These are phyloP conservation scores for Cladosporium sp. DNA, from an alignment of 2,329 filamentous ascomycete species.

Conservation along the genomic window DNA sequence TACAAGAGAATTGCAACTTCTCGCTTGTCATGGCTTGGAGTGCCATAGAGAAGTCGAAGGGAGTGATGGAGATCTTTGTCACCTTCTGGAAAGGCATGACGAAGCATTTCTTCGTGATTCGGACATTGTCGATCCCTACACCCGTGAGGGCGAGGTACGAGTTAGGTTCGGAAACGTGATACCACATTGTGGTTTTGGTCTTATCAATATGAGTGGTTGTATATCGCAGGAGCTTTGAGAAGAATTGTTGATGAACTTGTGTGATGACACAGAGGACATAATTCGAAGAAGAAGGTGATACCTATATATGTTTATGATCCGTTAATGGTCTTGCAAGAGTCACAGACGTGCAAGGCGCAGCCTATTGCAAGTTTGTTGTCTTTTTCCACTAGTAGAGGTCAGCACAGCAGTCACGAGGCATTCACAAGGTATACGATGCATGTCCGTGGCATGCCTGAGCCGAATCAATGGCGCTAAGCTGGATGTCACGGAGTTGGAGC, in stretches of 20 bases:
- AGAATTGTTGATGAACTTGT: neutral
- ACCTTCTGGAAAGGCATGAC: conserved; percentile 68
- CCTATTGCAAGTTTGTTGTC: neutral
- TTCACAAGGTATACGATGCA: neutral
- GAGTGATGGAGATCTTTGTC: conserved; percentile 41
- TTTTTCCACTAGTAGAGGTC: neutral
- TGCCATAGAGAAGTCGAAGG: conserved; percentile 79
- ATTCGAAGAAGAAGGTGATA: neutral
- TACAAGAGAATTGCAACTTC: conserved; percentile 71
- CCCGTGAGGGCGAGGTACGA: conserved; percentile 81
- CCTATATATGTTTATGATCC: neutral
- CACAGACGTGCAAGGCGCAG: neutral
- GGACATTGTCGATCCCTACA: conserved; percentile 70
- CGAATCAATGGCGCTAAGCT: neutral
- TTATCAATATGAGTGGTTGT: conserved; percentile 17
- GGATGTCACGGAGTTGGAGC: neutral
- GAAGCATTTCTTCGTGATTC: conserved; percentile 76
- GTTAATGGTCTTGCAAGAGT: neutral
- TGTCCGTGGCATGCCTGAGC: neutral
- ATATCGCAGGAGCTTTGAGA: neutral
- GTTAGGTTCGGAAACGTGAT: conserved; percentile 68
- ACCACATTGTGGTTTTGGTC: conserved; percentile 31
- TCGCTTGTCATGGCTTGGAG: conserved; percentile 87
- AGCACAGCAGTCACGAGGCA: neutral
- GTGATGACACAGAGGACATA: neutral